Evolutionary conservation across 2,329 filamentous ascomycete genomes (phyloP).

Genomic region (Colletotrichum eremochloae): DNA sequence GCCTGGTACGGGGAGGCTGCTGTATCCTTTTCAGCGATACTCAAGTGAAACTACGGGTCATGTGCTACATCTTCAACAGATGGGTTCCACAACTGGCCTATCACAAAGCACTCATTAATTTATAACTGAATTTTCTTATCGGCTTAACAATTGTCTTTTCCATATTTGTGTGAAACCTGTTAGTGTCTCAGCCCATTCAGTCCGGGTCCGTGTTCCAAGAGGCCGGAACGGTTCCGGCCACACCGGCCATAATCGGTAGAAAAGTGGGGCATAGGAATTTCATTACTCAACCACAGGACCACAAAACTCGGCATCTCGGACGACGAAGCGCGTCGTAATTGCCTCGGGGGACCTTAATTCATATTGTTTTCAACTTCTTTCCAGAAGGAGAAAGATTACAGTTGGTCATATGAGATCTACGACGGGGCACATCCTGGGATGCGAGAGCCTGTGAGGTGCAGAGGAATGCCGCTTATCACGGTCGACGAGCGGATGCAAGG

Average conservation of each 20-base stretch:
- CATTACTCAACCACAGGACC: constrained; percentile 37
- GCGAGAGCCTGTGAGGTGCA: neutral
- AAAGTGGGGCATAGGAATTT: constrained; percentile 27
- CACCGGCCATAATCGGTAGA: constrained; percentile 40
- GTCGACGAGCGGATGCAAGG: constrained; percentile 22
- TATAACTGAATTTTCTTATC: constrained; percentile 19
- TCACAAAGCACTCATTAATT: constrained; percentile 26
- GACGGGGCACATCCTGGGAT: constrained; percentile 4
- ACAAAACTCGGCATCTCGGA: constrained; percentile 19
- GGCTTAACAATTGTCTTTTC: constrained; percentile 22
- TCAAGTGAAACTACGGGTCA: constrained; percentile 1
- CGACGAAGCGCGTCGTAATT: neutral
- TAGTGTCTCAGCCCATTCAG: constrained; percentile 34
- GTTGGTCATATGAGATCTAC: neutral
- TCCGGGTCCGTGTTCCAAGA: constrained; percentile 36
- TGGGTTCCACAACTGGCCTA: constrained; percentile 2
- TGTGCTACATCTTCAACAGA: constrained; percentile 30
- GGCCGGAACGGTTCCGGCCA: constrained; percentile 43
- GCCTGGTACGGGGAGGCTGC: neutral
- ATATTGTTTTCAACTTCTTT: neutral
- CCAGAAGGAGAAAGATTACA: constrained; percentile 1
- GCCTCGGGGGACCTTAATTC: neutral
- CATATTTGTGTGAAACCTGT: constrained; percentile 29
- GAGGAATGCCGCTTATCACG: constrained; percentile 30
- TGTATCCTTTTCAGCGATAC: neutral